phyloP scores from a whole-genome alignment of 192 early-diverging fungal species.

The Coemansia sp. region DNA sequence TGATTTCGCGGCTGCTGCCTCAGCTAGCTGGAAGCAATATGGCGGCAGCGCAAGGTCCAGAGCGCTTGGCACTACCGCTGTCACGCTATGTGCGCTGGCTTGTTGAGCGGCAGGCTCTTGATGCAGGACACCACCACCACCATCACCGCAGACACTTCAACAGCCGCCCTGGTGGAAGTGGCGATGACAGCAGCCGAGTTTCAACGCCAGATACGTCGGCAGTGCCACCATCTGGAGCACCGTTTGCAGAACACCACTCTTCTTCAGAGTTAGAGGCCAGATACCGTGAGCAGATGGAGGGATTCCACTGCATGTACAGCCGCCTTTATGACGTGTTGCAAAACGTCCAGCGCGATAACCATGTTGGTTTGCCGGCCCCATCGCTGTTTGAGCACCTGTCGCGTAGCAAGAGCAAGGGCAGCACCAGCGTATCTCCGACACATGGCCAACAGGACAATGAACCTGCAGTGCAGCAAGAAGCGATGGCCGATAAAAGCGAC shows the following conservation, averaged over 20 bases:
- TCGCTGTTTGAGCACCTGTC: conserved; percentile 39
- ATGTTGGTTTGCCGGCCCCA: conserved; percentile 36
- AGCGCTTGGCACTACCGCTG: conserved; percentile 42
- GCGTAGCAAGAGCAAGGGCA: conserved; percentile 12
- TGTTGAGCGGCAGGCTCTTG: conserved; percentile 14
- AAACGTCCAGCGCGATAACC: conserved; percentile 58
- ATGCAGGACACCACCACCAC: conserved; percentile 15
- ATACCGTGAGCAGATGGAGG: conserved; percentile 47
- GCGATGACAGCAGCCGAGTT: conserved; percentile 12
- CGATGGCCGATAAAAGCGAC: background rate
- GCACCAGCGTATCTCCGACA: background rate
- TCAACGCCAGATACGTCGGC: conserved; percentile 15
- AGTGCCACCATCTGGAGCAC: background rate
- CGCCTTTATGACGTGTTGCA: conserved; percentile 70
- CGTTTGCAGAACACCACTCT: background rate
- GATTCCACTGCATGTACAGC: conserved; percentile 56
- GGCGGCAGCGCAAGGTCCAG: conserved; percentile 23
- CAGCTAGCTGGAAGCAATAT: conserved; percentile 23
- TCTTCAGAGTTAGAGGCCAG: conserved; percentile 8
- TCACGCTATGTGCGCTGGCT: conserved; percentile 41
- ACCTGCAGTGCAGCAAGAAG: background rate
- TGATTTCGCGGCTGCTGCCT: conserved; percentile 44
- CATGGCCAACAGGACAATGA: conserved; percentile 1
- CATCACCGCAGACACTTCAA: conserved; percentile 7
- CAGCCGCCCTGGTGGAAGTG: background rate